Evolutionary conservation across 1,139 yeast species (phyloP).

Genomic region (Sugiyamaella neomexicana): DNA sequence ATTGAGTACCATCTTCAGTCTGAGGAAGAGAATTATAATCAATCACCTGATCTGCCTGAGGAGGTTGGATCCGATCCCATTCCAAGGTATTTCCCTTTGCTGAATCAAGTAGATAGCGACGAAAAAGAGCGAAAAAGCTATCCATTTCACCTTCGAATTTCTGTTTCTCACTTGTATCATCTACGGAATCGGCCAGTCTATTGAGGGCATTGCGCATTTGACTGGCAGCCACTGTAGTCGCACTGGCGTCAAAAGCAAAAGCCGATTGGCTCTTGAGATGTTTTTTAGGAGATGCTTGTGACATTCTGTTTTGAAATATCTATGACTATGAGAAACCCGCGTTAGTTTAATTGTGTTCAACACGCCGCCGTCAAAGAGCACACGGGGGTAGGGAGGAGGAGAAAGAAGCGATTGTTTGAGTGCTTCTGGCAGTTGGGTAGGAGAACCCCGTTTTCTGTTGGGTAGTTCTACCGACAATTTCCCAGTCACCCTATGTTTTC

Average conservation of each 20-base stretch:
- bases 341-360: too few relatives aligned
- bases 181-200: constrained; percentile 77
- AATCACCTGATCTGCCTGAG: constrained; percentile 83
- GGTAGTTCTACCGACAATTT: too few relatives aligned
- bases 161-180: constrained; percentile 53
- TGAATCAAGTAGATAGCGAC: constrained; percentile 87
- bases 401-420: too few relatives aligned
- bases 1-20: constrained; percentile 41
- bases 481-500: too few relatives aligned
- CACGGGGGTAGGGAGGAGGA: too few relatives aligned
- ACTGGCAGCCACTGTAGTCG: constrained; percentile 94
- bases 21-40: constrained; percentile 55
- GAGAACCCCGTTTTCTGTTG: too few relatives aligned
- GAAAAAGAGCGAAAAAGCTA: constrained; percentile 86
- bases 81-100: constrained; percentile 82
- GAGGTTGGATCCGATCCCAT: constrained; percentile 96
- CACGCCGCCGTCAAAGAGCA: too few relatives aligned
- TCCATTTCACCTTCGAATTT: constrained; percentile 92
- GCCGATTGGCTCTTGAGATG: constrained; percentile 17
- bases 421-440: too few relatives aligned
- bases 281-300: constrained; percentile 22
- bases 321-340: too few relatives aligned
- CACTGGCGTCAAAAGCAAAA: constrained; percentile 85
- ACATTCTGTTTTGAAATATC: neutral
- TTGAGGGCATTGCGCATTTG: constrained; percentile 97